phyloP scores from a whole-genome alignment of 768 basidiomycete genomes.

The Termitomyces sp. region DNA sequence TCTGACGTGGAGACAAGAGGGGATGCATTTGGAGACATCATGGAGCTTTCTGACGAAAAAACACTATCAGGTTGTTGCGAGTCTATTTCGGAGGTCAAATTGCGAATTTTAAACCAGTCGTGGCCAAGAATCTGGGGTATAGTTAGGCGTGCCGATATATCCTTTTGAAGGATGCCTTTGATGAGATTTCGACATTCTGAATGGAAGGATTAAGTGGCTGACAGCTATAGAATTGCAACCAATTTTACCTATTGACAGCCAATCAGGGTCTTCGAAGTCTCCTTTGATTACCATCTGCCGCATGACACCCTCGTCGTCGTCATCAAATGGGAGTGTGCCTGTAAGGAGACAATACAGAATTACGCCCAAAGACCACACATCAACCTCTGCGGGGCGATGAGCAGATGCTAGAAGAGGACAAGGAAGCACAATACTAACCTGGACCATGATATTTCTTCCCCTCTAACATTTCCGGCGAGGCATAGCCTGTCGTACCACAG shows the following conservation, averaged over 20 bases:
- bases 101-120: constrained; percentile 69
- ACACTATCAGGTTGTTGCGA: constrained; percentile 23
- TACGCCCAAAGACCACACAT: constrained; percentile 92
- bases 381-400: constrained; percentile 65
- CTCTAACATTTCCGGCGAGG: constrained; percentile 88
- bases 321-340: constrained; percentile 86
- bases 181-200: constrained; percentile 86
- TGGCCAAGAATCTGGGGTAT: constrained; percentile 85
- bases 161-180: constrained; percentile 68
- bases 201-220: not conserved
- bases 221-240: not conserved
- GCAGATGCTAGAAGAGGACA: not conserved
- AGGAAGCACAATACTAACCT: constrained; percentile 41
- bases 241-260: constrained; percentile 79
- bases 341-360: constrained; percentile 89
- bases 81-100: constrained; percentile 29
- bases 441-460: constrained; percentile 88
- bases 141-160: constrained; percentile 67
- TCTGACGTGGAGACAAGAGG: constrained; percentile 32
- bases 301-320: constrained; percentile 84
- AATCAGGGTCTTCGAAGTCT: constrained; percentile 88
- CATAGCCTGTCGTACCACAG: constrained; percentile 93
- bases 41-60: constrained; percentile 51
- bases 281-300: constrained; percentile 78
- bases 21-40: constrained; percentile 50